These are phyloP conservation scores for Datura wrightii DNA, from an alignment of 257 asterid species.

Conservation along the genomic window DNA sequence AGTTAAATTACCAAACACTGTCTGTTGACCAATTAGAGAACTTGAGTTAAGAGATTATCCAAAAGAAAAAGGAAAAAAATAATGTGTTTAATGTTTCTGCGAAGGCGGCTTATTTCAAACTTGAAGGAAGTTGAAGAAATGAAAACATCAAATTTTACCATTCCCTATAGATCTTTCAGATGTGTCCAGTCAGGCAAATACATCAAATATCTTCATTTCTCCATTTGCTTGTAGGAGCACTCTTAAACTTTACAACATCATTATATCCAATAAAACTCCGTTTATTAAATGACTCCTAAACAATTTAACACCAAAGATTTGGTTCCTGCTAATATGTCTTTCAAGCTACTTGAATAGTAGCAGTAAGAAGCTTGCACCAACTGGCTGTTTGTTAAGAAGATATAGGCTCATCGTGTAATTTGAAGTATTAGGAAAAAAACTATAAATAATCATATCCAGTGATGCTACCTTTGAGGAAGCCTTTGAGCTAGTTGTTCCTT, in stretches of 20 bases:
- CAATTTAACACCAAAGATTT: constrained; percentile 17
- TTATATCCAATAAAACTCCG: not conserved
- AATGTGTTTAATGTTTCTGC: not conserved
- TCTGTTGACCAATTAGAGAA: constrained; percentile 8
- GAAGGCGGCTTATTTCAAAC: not conserved
- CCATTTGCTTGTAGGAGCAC: not conserved
- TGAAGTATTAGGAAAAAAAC: not conserved
- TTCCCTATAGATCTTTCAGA: not conserved
- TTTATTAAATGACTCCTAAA: not conserved
- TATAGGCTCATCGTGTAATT: not conserved
- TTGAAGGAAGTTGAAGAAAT: not conserved
- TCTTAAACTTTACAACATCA: not conserved
- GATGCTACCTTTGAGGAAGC: constrained; percentile 77
- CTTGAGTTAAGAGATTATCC: not conserved
- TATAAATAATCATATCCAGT: not conserved
- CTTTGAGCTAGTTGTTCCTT: constrained; percentile 73
- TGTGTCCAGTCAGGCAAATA: not conserved
- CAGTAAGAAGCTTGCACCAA: not conserved
- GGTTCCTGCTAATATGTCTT: constrained; percentile 6
- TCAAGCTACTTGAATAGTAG: not conserved
- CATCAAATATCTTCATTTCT: not conserved
- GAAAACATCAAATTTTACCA: not conserved
- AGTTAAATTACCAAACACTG: not conserved
- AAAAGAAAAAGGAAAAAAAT: not conserved
- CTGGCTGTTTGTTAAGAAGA: constrained; percentile 8